phyloP scores from a whole-genome alignment of 768 basidiomycete genomes.

The Suillus lakei region DNA sequence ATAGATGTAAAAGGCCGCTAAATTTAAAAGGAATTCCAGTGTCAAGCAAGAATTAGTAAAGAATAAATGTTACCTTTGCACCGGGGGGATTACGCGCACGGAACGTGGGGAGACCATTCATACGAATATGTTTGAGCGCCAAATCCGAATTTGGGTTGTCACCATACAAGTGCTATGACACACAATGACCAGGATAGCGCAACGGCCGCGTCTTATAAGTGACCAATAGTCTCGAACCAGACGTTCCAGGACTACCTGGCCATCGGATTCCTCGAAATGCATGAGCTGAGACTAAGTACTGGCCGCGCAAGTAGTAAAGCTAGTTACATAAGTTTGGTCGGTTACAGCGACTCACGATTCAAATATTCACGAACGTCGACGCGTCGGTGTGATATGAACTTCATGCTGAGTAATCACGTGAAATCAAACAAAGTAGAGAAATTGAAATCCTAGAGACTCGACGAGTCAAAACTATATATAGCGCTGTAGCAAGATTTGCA shows the following conservation, averaged over 20 bases:
- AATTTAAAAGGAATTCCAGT: neutral
- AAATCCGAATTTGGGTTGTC: neutral
- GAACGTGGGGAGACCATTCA: neutral
- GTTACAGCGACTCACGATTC: too few relatives aligned
- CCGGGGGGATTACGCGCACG: neutral
- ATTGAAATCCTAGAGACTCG: too few relatives aligned
- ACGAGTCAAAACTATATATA: too few relatives aligned
- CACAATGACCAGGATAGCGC: neutral
- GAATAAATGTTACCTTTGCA: neutral
- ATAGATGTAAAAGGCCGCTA: neutral
- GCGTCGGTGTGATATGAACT: too few relatives aligned
- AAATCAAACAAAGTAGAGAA: too few relatives aligned
- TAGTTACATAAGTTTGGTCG: too few relatives aligned
- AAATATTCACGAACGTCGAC: too few relatives aligned
- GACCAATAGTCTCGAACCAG: neutral
- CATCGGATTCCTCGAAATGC: neutral
- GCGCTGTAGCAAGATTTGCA: too few relatives aligned
- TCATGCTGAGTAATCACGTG: too few relatives aligned
- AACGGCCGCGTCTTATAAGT: neutral
- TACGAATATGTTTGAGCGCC: neutral
- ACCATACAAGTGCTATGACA: neutral
- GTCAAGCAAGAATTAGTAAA: neutral
- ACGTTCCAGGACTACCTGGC: neutral
- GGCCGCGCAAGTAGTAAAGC: too few relatives aligned
- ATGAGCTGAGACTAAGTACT: too few relatives aligned